Base-by-base conservation (phyloP, 2,329 filamentous ascomycete species). In the Fusarium sp. region DNA sequence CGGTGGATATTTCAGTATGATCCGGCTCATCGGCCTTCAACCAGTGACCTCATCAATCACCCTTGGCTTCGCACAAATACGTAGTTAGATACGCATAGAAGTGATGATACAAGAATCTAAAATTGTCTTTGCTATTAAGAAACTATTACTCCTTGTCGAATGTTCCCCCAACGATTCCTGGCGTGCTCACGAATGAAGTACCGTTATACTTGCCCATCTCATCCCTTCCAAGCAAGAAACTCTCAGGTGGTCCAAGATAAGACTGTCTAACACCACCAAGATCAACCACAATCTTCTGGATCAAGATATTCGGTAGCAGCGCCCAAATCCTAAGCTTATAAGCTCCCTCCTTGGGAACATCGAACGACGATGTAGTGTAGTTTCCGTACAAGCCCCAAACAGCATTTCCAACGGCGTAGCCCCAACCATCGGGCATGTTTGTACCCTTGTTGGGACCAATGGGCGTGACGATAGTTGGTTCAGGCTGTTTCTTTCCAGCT, bases 231-330 rank as follows among this genome's bases (percentile, higher is more conserved):
- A 73, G 9, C 14, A 84, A 72, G 66, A 86, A 87, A 55, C 85
- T 88, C 82, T 88, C 86, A 1, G 87, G 87, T 7, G 88, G 87
- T 0, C 88, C 88, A 5, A 90, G 78, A 70, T 88, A 89, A 52
- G 85, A 88, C 18, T 82, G 78, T 58, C 86, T 78, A 4, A 88
- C 83, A 9, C 87, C 88, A 3, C 88, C 88, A 27, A 89, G 72
- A 70, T 90, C 82, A 11, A 90, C 70, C 2, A 90, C 81, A 40
- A 89, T 78, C 81, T 88, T 89, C 76, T 89, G 86, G 41, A 89
- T 80, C 8, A 88, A 74, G 2, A 89, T 80, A 32, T 85, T 85
- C 0, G 86, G 85, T 74, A 87, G 80, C 27, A 88, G 77, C 11
- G 83, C 81, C 85, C 86, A 87, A 41, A 89, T 74, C 4, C 84